These are phyloP conservation scores for Pochonia chlamydosporia DNA, from an alignment of 2,329 filamentous ascomycete genomes.

Conservation along the genomic window DNA sequence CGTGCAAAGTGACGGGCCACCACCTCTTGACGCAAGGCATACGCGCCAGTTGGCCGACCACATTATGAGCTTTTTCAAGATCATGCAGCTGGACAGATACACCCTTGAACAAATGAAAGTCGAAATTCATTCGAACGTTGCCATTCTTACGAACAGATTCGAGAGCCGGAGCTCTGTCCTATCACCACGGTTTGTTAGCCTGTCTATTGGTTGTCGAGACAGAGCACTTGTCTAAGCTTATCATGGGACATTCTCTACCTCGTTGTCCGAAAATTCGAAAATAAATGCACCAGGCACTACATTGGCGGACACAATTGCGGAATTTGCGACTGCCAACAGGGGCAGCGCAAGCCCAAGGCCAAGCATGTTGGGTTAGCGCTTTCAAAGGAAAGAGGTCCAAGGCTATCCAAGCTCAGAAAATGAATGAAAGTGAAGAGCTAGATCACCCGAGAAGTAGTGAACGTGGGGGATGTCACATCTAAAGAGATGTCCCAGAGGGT, in stretches of 20 bases:
- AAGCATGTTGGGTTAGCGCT: too few relatives aligned
- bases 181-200: background rate
- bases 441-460: too few relatives aligned
- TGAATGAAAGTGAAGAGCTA: background rate
- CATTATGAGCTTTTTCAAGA: conserved; percentile 27
- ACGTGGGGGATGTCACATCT: too few relatives aligned
- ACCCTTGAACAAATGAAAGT: conserved; percentile 20
- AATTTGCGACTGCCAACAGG: background rate
- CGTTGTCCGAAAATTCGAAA: conserved; percentile 3
- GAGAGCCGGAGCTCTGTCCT: conserved; percentile 1
- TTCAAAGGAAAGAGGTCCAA: too few relatives aligned
- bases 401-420: background rate
- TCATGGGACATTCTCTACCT: too few relatives aligned
- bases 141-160: background rate
- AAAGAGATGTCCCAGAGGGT: too few relatives aligned
- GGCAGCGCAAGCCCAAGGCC: background rate
- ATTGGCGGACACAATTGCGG: background rate
- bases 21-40: conserved; percentile 19
- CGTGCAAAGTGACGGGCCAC: conserved; percentile 19
- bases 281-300: conserved; percentile 4
- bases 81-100: conserved; percentile 18
- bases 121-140: conserved; percentile 15
- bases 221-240: too few relatives aligned
- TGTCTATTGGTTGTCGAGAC: background rate
- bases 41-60: conserved; percentile 23